Conservation (phyloP, 2,329 filamentous ascomycete species). For the Colletotrichum paranaense region DNA sequence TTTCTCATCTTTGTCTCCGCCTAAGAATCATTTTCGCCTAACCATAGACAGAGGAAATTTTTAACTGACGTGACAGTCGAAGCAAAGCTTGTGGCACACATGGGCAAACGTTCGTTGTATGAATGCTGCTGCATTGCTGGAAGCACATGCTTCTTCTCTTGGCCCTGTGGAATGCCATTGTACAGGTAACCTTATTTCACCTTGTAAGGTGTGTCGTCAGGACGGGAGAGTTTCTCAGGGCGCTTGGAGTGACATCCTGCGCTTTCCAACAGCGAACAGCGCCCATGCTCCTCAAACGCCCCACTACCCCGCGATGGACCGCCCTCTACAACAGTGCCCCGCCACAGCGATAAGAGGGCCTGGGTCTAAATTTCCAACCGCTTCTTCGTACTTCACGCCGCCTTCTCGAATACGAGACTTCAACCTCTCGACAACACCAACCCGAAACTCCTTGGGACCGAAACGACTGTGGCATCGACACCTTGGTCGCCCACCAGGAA, state of each 20-base stretch:
- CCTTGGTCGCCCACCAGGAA: constrained; percentile 31
- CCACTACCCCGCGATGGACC: constrained; percentile 33
- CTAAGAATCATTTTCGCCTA: not conserved
- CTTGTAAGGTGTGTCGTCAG: not conserved
- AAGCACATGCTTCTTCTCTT: not conserved
- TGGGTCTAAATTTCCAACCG: constrained; percentile 28
- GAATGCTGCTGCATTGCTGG: not conserved
- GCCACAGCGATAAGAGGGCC: constrained; percentile 24
- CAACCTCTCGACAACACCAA: not conserved
- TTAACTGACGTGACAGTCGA: not conserved
- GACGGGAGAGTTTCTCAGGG: not conserved
- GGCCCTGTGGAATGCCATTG: not conserved
- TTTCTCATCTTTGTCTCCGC: not conserved
- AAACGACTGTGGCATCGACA: constrained; percentile 9
- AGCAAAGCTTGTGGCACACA: not conserved
- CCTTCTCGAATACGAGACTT: constrained; percentile 11
- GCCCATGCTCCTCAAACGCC: constrained; percentile 25
- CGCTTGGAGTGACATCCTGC: not conserved
- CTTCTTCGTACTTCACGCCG: constrained; percentile 19
- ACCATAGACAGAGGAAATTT: not conserved
- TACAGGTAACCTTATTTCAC: not conserved
- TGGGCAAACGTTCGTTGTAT: not conserved
- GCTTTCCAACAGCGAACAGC: not conserved
- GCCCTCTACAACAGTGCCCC: constrained; percentile 29
- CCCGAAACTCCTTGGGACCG: constrained; percentile 7